Conservation (phyloP, 345 rosid species). For the Gossypium rotundifolium region DNA sequence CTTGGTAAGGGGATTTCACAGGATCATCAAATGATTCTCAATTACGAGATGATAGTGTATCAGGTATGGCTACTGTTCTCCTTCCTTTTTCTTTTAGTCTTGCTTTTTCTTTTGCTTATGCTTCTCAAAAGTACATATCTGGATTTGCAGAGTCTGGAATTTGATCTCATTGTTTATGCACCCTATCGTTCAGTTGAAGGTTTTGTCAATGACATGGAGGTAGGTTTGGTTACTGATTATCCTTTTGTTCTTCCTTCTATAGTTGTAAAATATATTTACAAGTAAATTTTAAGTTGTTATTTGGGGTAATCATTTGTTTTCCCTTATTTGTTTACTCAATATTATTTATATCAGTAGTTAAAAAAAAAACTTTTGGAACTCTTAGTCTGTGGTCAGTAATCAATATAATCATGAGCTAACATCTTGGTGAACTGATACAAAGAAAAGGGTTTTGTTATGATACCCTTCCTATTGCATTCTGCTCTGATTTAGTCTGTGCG, state of each 20-base stretch:
- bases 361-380: not conserved
- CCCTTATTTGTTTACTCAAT: not conserved
- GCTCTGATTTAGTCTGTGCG: not conserved
- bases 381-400: not conserved
- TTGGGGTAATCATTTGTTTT: not conserved
- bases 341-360: not conserved
- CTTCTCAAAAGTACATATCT: constrained; percentile 12
- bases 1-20: constrained; percentile 96
- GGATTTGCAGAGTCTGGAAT: constrained; percentile 76
- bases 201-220: constrained; percentile 73
- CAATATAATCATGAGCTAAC: constrained; percentile 1
- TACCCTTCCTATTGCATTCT: not conserved
- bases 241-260: not conserved
- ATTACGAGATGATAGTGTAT: constrained; percentile 92
- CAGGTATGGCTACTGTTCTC: constrained; percentile 26
- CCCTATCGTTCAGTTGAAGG: constrained; percentile 96
- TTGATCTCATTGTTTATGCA: constrained; percentile 92
- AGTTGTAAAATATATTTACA: not conserved
- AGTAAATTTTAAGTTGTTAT: not conserved
- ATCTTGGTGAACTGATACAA: not conserved
- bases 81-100: not conserved
- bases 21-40: constrained; percentile 96
- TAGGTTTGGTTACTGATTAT: constrained; percentile 19
- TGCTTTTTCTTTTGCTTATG: not conserved
- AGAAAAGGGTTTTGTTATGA: not conserved